A percentile compares a stretch with the other conserved stretches of the same genome.
phyloP scores from a whole-genome alignment of 2,329 filamentous ascomycete species.

The Ophiocordyceps camponoti-leonardi region DNA sequence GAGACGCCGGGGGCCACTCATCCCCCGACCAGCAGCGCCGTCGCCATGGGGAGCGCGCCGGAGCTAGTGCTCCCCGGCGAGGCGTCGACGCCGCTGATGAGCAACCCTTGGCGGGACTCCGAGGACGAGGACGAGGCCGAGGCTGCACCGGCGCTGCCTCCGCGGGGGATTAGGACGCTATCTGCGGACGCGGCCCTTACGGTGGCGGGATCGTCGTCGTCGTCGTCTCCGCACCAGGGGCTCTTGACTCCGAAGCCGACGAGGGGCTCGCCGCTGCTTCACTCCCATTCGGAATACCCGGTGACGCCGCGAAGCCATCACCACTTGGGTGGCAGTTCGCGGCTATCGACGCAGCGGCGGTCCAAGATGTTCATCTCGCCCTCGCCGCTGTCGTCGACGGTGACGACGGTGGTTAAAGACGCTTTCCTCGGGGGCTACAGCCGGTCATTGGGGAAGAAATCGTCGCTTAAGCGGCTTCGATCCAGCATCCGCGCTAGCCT shows the following conservation, averaged over 20 bases:
- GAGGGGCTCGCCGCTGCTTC: constrained; percentile 10
- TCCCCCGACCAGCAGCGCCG: constrained; percentile 9
- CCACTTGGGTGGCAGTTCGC: constrained; percentile 8
- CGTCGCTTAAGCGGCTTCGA: constrained; percentile 28
- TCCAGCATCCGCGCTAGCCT: constrained; percentile 35
- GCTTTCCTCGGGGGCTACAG: constrained; percentile 30
- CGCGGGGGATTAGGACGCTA: constrained; percentile 18
- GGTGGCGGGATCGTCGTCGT: constrained; percentile 1
- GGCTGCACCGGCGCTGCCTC: constrained; percentile 8
- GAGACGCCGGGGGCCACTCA: constrained; percentile 15
- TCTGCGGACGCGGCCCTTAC: constrained; percentile 19
- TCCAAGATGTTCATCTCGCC: constrained; percentile 37
- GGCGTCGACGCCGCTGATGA: constrained; percentile 22
- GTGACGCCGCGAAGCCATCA: constrained; percentile 11
- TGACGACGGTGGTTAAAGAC: constrained; percentile 40
- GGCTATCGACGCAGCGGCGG: constrained; percentile 13
- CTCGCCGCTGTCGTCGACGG: constrained; percentile 40
- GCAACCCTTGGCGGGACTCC: constrained; percentile 25
- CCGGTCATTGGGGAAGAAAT: constrained; percentile 19
- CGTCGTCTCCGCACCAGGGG: constrained; percentile 11
- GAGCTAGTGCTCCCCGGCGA: constrained; percentile 11
- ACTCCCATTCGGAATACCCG: constrained; percentile 6
- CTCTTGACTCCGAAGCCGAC: constrained; percentile 12
- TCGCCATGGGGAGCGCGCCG: constrained; percentile 12
- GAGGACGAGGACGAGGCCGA: constrained; percentile 7